phyloP scores from a whole-genome alignment of 176 grass and related monocot species.

The Triticum dicoccoides region DNA sequence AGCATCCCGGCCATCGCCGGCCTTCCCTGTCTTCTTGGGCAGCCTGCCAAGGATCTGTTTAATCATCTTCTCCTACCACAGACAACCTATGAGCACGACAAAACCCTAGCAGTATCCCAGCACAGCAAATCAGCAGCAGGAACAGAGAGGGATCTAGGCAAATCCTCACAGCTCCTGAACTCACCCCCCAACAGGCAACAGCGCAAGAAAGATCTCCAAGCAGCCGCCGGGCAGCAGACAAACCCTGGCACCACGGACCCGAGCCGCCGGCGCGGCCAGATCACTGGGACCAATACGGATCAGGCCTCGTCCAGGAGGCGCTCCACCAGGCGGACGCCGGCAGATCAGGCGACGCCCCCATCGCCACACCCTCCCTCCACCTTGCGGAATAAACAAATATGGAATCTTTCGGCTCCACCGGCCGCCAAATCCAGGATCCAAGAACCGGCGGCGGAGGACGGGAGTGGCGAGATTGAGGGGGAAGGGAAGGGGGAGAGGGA shows the following conservation, averaged over 20 bases:
- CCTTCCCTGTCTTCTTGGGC: conserved; percentile 77
- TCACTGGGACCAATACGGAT: conserved; percentile 40
- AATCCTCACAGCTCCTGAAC: background rate
- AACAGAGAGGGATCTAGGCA: conserved; percentile 20
- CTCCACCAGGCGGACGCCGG: conserved; percentile 23
- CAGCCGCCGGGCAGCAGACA: background rate
- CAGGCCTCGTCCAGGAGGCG: conserved; percentile 26
- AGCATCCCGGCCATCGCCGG: conserved; percentile 59
- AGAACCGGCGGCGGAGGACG: background rate
- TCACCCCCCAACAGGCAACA: background rate
- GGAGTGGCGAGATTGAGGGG: conserved; percentile 13
- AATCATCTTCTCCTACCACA: conserved; percentile 52
- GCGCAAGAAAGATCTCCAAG: conserved; percentile 26
- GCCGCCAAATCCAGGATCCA: conserved; percentile 37
- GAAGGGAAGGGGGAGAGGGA: background rate
- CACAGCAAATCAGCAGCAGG: conserved; percentile 6
- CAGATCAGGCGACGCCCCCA: conserved; percentile 39
- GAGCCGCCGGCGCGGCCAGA: background rate
- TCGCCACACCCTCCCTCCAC: background rate
- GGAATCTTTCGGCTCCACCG: conserved; percentile 23
- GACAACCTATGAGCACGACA: background rate
- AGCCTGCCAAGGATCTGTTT: conserved; percentile 89
- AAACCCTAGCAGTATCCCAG: conserved; percentile 28
- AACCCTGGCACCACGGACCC: background rate
- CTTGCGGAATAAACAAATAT: conserved; percentile 19